Evolutionary conservation across 306 rosid species (phyloP), one percentile per base, ranked within the genome.

Genomic region (Ormosia emarginata): DNA sequence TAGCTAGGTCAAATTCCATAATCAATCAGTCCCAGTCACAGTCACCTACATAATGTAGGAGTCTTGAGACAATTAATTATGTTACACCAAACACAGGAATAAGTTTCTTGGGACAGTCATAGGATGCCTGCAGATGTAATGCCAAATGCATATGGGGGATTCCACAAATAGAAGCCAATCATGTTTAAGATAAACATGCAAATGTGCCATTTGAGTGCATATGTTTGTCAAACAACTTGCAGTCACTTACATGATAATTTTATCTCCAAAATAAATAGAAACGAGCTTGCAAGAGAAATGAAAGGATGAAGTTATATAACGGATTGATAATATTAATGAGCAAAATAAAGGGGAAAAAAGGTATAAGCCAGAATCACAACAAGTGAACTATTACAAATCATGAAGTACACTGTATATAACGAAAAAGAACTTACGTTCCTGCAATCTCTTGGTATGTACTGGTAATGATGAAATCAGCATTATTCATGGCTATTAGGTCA

Each of bases 371-470:
- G 67, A 18, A 67, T 32, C 75, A 75, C 36, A 9, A 46, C 40
- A 56, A 75, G 65, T 52, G 43, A 33, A 40, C 46, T 9, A 47
- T 44, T 34, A 81, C 8, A 72, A 67, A 34, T 58, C 6, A 30
- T 44, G 12, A 63, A 63, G 79, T 74, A 71, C 29, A 57, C 50
- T 18, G 15, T 58, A 32, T 41, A 73, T 43, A 40, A 24, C n/a
- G 33, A 81, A 18, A 84, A 77, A 18, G 49, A 75, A 87, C 98
- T 73, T 90, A 87, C 93, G 97, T 80, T 87, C 99, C 98, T 4
- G 99, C 98, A 86, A 95, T 95, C 93, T 95, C 98, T 78, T 95
- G 99, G 87, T 90, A 95, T 64, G 99, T 93, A 78, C 98, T 67
- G 58, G 98, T 88, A 88, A 93, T 90, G 82, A 93, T 93, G 74